Evolutionary conservation across 1,284 basidiomycete genomes (phyloP).

Genomic region (Gymnopus androsaceus): DNA sequence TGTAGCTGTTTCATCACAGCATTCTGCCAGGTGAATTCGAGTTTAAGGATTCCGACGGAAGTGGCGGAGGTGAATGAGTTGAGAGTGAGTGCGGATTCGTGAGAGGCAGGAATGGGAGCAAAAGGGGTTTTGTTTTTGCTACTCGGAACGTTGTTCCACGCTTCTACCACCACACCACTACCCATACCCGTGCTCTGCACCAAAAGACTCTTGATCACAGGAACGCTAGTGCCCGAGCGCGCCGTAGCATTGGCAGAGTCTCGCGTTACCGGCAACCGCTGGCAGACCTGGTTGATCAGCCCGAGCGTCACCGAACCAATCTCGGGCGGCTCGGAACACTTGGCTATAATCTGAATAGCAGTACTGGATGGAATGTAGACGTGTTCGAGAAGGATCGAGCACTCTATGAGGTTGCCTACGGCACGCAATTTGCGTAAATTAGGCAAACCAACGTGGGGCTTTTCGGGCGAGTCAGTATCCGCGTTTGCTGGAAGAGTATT

Average conservation of each 20-base stretch:
- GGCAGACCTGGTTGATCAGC: neutral
- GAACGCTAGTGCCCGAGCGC: neutral
- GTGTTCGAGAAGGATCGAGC: constrained; percentile 21
- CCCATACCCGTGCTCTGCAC: constrained; percentile 1
- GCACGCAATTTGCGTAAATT: constrained; percentile 23
- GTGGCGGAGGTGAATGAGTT: neutral
- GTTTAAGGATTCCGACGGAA: constrained; percentile 1
- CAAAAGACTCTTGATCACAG: constrained; percentile 2
- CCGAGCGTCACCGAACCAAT: neutral
- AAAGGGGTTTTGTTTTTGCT: neutral
- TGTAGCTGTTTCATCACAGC: neutral
- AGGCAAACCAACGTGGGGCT: constrained; percentile 19
- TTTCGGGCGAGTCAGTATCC: neutral
- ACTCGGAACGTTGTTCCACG: neutral
- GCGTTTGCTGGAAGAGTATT: constrained; percentile 15
- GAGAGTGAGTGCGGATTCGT: neutral
- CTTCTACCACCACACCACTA: neutral
- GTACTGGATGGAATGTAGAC: constrained; percentile 22
- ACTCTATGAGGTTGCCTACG: constrained; percentile 22
- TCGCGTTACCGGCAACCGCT: neutral
- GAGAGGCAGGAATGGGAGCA: neutral
- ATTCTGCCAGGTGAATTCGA: constrained; percentile 3
- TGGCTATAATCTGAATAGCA: constrained; percentile 21
- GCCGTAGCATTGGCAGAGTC: neutral
- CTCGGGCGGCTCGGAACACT: constrained; percentile 18